Base-by-base conservation (phyloP, 768 basidiomycete species). In the Naematelia encephala region DNA sequence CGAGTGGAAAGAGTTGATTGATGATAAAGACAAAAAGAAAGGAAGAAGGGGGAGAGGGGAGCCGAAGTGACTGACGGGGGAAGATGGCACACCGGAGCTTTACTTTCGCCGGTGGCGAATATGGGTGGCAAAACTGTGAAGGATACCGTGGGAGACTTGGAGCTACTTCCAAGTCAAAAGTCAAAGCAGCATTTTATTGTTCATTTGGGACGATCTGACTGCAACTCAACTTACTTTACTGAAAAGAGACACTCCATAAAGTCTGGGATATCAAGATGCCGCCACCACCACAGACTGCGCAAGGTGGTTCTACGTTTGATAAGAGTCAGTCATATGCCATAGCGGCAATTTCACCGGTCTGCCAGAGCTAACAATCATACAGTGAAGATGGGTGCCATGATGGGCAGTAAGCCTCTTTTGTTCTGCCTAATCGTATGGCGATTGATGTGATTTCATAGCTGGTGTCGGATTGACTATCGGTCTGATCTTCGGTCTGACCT, bases 401-500 rank as follows among this genome's bases (percentile, higher is more conserved):
- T 74, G 75, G 75, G 75, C 26, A 69, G 74, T 74, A 48, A 70
- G 74, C 64, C 19, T n/a, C n/a, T n/a, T 14, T 19, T 1, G 13
- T 11, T 44, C 47, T n/a, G n/a, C 14, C 11, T 16, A 34, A 39
- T 25, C 3, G 26, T 21, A 1, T 23, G 23, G 27, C 28, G 30
- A 14, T 54, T 60, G 60, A 21, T 62, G 51, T 16, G 13, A 27
- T 12, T 27, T 21, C 12, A 11, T 43, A 73, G 89, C 87, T 67
- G 90, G 90, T 59, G 93, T 97, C 54, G 94, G 94, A 12, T 83
- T 96, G 47, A 94, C 92, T 29, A 96, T 97, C 73, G 94, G 96
- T 16, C 97, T 98, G 80, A 86, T 99, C 60, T 98, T 98, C 72
- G 94, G 94, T 44, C 86, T 87, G 25, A 96, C 88, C 81, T 91